Conservation (phyloP, 1,284 basidiomycete species). For the Cutaneotrichosporon spelunceum region DNA sequence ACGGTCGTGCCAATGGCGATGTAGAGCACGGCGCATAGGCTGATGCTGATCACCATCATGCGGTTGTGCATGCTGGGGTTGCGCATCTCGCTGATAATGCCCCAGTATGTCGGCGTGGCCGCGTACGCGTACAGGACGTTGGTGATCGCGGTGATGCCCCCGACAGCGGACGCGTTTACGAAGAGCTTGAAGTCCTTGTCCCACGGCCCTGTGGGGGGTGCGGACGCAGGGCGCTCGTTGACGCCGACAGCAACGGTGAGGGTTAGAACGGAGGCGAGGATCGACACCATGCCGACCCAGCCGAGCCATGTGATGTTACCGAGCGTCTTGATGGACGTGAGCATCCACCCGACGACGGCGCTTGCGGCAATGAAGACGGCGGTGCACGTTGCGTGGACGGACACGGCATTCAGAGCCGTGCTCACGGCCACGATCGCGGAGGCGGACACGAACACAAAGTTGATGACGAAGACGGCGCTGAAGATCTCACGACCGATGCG, state of each 20-base stretch:
- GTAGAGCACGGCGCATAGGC: conserved; percentile 37
- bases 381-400: conserved; percentile 45
- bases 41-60: conserved; percentile 33
- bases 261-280: conserved; percentile 44
- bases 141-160: conserved; percentile 45
- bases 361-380: conserved; percentile 44
- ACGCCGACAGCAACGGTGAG: conserved; percentile 50
- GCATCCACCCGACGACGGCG: conserved; percentile 30
- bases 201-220: conserved; percentile 33
- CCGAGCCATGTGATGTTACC: conserved; percentile 48
- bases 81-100: conserved; percentile 36
- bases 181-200: conserved; percentile 32
- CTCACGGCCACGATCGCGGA: conserved; percentile 40
- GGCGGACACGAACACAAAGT: conserved; percentile 27
- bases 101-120: conserved; percentile 31
- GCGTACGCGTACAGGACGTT: conserved; percentile 45
- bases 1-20: conserved; percentile 34
- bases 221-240: conserved; percentile 41
- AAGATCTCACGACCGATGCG: conserved; percentile 22
- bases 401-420: conserved; percentile 51
- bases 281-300: conserved; percentile 40
- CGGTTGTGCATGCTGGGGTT: conserved; percentile 34
- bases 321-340: conserved; percentile 45
- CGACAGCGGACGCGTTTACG: conserved; percentile 30
- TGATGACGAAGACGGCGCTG: conserved; percentile 8